Evolutionary conservation across 2,329 filamentous ascomycete genomes (phyloP), one percentile per base, ranked within the genome.

Genomic region (Alternaria novae-zelandiae): DNA sequence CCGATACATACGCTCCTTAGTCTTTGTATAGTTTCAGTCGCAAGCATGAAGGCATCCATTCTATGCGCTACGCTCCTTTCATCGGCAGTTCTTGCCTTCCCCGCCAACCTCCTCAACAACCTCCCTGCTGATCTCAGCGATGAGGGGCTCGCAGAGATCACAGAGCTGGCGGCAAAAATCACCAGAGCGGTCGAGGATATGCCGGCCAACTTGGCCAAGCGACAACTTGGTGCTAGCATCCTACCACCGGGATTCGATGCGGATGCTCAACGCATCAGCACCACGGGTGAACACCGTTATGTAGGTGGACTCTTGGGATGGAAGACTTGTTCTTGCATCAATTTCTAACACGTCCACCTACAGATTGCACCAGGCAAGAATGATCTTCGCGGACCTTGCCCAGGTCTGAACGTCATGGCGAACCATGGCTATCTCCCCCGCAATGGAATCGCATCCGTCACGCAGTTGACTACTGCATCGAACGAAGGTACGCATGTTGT

Each of bases 391-490:
- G 67, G 69, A 10, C 76, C 75, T 13, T 79, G 77, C 43, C 76
- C 76, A 9, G 74, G 66, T 8, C 46, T 78, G 21, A 79, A 79
- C 30, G 69, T 74, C 11, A 67, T 74, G 50, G 75, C 75, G 8
- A 79, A 78, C 44, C 76, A 77, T 58, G 68, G 67, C 20, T 71
- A 79, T 59, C 60, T 79, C n/a, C 74, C 77, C 7, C 72, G 70
- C 36, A 65, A 75, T 54, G 79, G 78, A 36, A 73, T 69, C 23
- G 20, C 67, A 21, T 56, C 61, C 9, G 59, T 61, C 7, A 56
- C 59, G 21, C 61, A 69, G 41, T 56, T 49, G 13, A 41, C 50
- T 6, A 28, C 21, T 17, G 23, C 23, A 30, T 43, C 25, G 5
- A 51, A 56, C 6, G 25, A 44, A 56, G 54, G 36, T 44, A 56